A percentile compares a stretch with the other conserved stretches of the same genome.
These are phyloP conservation scores for Halteria grandinella DNA, from an alignment of 73 alveolate genomes.

Conservation along the genomic window DNA sequence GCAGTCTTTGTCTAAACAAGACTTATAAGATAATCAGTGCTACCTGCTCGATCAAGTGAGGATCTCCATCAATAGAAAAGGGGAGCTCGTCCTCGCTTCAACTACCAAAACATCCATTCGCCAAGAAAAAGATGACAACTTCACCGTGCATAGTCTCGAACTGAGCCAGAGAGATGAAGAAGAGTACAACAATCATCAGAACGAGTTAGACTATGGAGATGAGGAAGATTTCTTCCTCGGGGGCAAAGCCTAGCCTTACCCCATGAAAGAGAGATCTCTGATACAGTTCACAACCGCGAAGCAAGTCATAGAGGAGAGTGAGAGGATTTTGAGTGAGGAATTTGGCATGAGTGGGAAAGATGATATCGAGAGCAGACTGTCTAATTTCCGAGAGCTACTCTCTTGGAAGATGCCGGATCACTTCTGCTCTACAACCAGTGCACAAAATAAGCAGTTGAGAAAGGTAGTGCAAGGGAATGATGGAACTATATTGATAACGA, in stretches of 20 bases:
- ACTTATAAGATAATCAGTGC: neutral
- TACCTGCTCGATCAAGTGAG: conserved; percentile 30
- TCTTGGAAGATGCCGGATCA: conserved; percentile 44
- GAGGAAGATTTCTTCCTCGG: neutral
- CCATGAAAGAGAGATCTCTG: neutral
- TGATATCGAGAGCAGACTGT: conserved; percentile 17
- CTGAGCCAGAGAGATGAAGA: conserved; percentile 24
- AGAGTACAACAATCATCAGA: neutral
- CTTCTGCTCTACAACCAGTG: neutral
- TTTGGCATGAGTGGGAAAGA: neutral
- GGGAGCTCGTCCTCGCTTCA: conserved; percentile 20
- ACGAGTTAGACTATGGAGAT: neutral
- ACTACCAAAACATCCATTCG: conserved; percentile 4
- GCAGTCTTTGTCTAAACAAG: neutral
- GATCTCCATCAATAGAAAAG: conserved; percentile 18
- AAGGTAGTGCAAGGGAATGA: neutral
- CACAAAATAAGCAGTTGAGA: neutral
- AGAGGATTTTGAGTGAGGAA: conserved; percentile 12
- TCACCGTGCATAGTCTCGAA: conserved; percentile 21
- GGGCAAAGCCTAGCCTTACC: neutral
- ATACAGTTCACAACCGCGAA: conserved; percentile 3
- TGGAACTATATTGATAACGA: neutral
- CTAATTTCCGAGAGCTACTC: conserved; percentile 31
- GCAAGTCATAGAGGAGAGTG: conserved; percentile 4
- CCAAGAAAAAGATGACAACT: conserved; percentile 42